Conservation (phyloP, 305 asterid species). For the Solanum hybrid region DNA sequence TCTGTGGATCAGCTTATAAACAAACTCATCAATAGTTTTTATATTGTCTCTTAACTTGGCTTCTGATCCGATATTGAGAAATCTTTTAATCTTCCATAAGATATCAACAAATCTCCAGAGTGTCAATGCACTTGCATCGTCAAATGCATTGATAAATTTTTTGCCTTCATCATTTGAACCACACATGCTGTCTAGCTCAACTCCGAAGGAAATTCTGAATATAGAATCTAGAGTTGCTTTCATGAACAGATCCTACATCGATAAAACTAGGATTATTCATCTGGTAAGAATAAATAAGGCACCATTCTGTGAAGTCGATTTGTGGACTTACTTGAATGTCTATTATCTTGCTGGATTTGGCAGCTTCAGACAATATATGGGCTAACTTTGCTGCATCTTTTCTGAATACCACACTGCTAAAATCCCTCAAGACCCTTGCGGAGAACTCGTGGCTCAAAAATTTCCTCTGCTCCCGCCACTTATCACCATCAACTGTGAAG, state of each 20-base stretch:
- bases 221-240: conserved; percentile 51
- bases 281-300: neutral
- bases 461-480: conserved; percentile 48
- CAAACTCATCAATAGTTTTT: conserved; percentile 36
- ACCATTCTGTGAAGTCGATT: neutral
- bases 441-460: conserved; percentile 51
- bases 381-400: conserved; percentile 42
- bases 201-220: conserved; percentile 41
- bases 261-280: neutral
- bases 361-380: conserved; percentile 31
- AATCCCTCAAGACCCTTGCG: conserved; percentile 40
- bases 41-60: conserved; percentile 34
- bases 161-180: conserved; percentile 32
- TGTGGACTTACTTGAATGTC: conserved; percentile 48
- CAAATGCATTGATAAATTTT: conserved; percentile 39
- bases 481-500: conserved; percentile 46
- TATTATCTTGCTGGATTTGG: conserved; percentile 17
- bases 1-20: conserved; percentile 33
- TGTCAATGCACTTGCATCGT: conserved; percentile 41
- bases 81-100: conserved; percentile 44
- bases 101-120: conserved; percentile 33
- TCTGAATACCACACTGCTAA: conserved; percentile 37
- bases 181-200: conserved; percentile 41
- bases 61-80: conserved; percentile 45
- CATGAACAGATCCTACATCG: conserved; percentile 41